A percentile compares a stretch with the other conserved stretches of the same genome.
Conservation (phyloP, 2,329 filamentous ascomycete species). For the Eutypella sp. region DNA sequence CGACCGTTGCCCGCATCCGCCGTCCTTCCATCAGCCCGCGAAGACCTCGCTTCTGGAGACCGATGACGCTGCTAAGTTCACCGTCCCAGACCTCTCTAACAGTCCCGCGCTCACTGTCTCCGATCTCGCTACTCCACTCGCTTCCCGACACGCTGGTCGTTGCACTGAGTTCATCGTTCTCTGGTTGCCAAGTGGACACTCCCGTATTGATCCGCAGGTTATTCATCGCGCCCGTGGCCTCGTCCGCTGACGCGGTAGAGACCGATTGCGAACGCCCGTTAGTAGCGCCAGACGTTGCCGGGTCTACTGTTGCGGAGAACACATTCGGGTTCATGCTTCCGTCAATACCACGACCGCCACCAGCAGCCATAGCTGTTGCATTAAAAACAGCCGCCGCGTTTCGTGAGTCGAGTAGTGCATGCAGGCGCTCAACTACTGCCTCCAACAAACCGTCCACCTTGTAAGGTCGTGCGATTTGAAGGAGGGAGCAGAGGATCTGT, state of each 20-base stretch:
- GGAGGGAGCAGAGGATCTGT: constrained; percentile 89
- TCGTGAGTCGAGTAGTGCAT: constrained; percentile 81
- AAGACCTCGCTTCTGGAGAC: constrained; percentile 87
- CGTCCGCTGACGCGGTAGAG: constrained; percentile 21
- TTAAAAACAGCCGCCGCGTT: constrained; percentile 98
- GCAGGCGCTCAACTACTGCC: constrained; percentile 84
- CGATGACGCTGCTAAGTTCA: constrained; percentile 84
- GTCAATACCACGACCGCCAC: constrained; percentile 79
- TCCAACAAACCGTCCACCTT: constrained; percentile 89
- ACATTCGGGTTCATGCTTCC: constrained; percentile 60
- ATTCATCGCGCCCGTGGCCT: constrained; percentile 25
- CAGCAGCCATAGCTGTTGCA: constrained; percentile 94
- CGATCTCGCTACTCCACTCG: constrained; percentile 37
- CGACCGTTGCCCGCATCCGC: constrained; percentile 51
- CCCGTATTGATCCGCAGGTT: constrained; percentile 49
- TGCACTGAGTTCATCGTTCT: constrained; percentile 47
- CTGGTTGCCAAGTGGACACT: constrained; percentile 40
- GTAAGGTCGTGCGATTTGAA: constrained; percentile 91
- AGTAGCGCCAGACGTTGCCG: constrained; percentile 18
- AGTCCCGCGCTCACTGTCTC: constrained; percentile 33
- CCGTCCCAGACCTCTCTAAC: constrained; percentile 71
- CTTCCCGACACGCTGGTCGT: constrained; percentile 47
- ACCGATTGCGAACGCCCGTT: constrained; percentile 24
- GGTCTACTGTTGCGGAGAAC: constrained; percentile 43
- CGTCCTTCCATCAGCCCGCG: constrained; percentile 92